These are phyloP conservation scores for Sonneratia caseolaris DNA, from an alignment of 345 rosid species.

Conservation along the genomic window DNA sequence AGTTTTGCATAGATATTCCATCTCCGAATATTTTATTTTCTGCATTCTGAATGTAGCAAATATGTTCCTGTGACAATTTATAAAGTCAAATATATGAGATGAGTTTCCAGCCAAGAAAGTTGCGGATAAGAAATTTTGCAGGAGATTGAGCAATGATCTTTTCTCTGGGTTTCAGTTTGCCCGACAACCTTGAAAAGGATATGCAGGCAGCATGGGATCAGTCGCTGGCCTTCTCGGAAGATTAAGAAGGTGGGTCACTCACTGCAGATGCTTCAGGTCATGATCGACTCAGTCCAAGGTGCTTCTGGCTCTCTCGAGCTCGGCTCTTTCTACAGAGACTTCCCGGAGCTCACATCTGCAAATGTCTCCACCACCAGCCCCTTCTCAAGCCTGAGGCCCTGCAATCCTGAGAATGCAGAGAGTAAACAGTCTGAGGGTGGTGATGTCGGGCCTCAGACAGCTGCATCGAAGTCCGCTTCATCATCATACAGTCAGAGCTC, in stretches of 20 bases:
- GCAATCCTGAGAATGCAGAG: constrained; percentile 18
- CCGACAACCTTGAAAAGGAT: constrained; percentile 96
- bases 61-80: neutral
- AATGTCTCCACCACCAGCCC: constrained; percentile 25
- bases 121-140: too few relatives aligned
- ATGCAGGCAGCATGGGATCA: constrained; percentile 86
- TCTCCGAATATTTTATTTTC: neutral
- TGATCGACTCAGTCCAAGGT: constrained; percentile 74
- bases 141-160: too few relatives aligned
- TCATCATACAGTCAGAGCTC: constrained; percentile 66
- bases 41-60: neutral
- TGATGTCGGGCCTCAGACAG: constrained; percentile 10
- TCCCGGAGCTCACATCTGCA: constrained; percentile 59
- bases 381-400: constrained; percentile 12
- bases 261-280: constrained; percentile 62
- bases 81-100: neutral
- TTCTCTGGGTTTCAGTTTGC: constrained; percentile 55
- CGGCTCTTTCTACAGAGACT: constrained; percentile 58
- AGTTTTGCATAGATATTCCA: neutral
- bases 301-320: constrained; percentile 55
- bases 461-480: constrained; percentile 47
- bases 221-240: constrained; percentile 93
- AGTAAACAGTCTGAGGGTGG: constrained; percentile 21
- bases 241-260: constrained; percentile 93
- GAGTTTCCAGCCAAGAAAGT: neutral